Percentiles rank a stretch among this genome's conserved stretches.
Evolutionary conservation across 441 rosid genomes (phyloP).

Genomic region (Cnidoscolus chayamansa): DNA sequence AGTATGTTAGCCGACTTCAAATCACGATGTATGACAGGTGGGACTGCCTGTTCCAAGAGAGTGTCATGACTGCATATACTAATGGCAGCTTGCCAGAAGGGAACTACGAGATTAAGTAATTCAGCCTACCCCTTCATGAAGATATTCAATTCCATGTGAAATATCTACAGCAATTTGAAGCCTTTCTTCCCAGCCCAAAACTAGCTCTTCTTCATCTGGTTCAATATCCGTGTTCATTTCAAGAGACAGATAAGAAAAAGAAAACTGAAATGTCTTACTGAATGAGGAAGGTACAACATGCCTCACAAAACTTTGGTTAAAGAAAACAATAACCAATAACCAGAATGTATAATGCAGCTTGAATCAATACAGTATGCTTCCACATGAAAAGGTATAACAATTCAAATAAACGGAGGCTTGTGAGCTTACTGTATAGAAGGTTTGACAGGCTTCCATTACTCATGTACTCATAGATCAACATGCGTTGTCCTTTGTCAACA

Average conservation of each 20-base stretch:
- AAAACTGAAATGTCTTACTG: neutral
- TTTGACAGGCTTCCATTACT: constrained; percentile 88
- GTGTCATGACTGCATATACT: neutral
- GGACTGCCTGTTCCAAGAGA: constrained; percentile 67
- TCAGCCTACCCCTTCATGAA: constrained; percentile 86
- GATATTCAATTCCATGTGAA: constrained; percentile 94
- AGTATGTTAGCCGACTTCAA: constrained; percentile 92
- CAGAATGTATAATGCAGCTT: constrained; percentile 2
- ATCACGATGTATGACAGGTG: constrained; percentile 93
- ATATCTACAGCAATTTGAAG: constrained; percentile 85
- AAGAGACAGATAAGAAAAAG: neutral
- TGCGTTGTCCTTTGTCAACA: constrained; percentile 75
- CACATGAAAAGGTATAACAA: constrained; percentile 9
- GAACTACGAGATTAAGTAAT: constrained; percentile 11
- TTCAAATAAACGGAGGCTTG: constrained; percentile 20
- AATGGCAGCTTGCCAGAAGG: neutral
- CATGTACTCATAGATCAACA: constrained; percentile 94
- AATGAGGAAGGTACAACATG: neutral
- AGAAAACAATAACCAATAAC: neutral
- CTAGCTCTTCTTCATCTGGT: constrained; percentile 54
- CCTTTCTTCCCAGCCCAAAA: constrained; percentile 77
- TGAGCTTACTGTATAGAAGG: constrained; percentile 65
- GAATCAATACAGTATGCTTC: neutral
- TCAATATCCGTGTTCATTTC: neutral
- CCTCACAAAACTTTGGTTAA: neutral